These are phyloP conservation scores for Cyamopsis tetragonoloba DNA, from an alignment of 306 rosid species.

Conservation along the genomic window DNA sequence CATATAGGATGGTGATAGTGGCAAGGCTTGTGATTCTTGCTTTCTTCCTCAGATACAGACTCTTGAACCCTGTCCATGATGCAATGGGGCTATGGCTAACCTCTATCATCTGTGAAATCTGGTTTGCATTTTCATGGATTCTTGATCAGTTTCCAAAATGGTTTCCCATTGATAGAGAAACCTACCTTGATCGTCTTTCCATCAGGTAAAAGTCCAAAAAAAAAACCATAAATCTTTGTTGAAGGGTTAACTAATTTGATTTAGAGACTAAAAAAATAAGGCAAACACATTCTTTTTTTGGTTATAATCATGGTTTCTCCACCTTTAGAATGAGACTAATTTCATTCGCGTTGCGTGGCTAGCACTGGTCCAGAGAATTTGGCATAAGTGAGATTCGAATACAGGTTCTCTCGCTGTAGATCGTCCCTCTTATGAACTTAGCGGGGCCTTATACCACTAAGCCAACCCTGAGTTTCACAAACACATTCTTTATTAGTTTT, in stretches of 20 bases:
- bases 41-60: constrained; percentile 69
- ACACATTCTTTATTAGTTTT: background rate
- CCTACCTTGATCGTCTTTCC: constrained; percentile 85
- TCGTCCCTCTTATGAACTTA: no score
- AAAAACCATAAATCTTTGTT: background rate
- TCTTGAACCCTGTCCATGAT: constrained; percentile 78
- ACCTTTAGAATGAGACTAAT: no score
- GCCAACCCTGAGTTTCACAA: no score
- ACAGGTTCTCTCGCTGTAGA: no score
- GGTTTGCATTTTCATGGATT: constrained; percentile 95
- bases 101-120: constrained; percentile 82
- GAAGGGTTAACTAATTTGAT: background rate
- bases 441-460: no score
- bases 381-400: no score
- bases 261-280: background rate
- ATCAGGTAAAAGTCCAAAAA: constrained; percentile 41
- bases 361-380: no score
- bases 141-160: constrained; percentile 93
- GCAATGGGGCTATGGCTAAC: constrained; percentile 88
- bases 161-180: constrained; percentile 83
- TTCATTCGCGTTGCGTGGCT: no score
- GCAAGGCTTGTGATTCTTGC: constrained; percentile 72
- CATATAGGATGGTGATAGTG: constrained; percentile 94
- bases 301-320: no score
- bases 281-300: background rate